Conservation (phyloP, 108 stramenopile genomes). For the Hondaea fermentalgiana region DNA sequence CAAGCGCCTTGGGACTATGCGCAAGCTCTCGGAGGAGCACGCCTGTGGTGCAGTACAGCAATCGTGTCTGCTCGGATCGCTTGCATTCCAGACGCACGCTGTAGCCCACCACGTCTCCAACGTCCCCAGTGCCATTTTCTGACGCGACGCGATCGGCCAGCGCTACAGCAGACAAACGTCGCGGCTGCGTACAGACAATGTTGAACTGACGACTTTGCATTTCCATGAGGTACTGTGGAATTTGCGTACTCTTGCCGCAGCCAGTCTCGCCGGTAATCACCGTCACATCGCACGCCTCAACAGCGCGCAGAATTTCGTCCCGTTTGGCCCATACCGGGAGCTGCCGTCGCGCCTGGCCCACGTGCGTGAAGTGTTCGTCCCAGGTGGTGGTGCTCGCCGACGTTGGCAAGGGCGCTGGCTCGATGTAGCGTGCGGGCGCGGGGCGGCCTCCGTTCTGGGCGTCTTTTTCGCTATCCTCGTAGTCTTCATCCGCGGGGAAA, state of each 20-base stretch:
- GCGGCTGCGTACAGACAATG: slow-evolving; percentile 76
- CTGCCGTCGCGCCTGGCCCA: neutral
- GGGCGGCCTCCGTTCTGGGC: neutral
- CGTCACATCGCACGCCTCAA: slow-evolving; percentile 41
- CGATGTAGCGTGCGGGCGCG: neutral
- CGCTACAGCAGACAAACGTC: slow-evolving; percentile 74
- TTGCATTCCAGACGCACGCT: slow-evolving; percentile 52
- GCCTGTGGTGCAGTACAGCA: slow-evolving; percentile 70
- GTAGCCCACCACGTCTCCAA: slow-evolving; percentile 58
- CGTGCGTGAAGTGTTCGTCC: neutral
- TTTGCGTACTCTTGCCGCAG: slow-evolving; percentile 68
- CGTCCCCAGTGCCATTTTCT: slow-evolving; percentile 51
- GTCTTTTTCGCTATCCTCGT: neutral
- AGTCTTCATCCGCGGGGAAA: neutral
- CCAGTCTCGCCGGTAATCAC: slow-evolving; percentile 67
- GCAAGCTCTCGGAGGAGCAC: slow-evolving; percentile 69
- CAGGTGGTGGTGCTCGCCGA: neutral
- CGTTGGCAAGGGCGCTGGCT: neutral
- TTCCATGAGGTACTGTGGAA: slow-evolving; percentile 74
- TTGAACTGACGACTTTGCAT: slow-evolving; percentile 30
- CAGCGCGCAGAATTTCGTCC: slow-evolving; percentile 34
- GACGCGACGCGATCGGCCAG: slow-evolving; percentile 75
- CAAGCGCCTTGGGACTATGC: slow-evolving; percentile 30
- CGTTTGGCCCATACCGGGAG: slow-evolving; percentile 52
- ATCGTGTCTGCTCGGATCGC: slow-evolving; percentile 41